These are phyloP conservation scores for Diaporthe batatas DNA, from an alignment of 2,329 filamentous ascomycete genomes.

Conservation along the genomic window DNA sequence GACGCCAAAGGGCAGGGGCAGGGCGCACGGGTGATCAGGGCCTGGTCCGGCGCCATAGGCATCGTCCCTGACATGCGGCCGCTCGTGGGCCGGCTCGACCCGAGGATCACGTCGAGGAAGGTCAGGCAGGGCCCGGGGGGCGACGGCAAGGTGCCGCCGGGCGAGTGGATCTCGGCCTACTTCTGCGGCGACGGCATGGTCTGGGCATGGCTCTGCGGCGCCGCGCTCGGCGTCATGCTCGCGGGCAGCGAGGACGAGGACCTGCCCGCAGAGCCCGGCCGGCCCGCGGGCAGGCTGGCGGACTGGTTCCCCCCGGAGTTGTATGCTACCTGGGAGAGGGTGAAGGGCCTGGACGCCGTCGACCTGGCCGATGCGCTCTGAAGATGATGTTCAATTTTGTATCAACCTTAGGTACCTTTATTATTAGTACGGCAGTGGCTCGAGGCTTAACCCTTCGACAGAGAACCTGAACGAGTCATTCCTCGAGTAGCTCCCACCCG, in stretches of 20 bases:
- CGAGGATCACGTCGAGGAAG: slow-evolving; percentile 48
- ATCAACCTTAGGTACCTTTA: too few species aligned
- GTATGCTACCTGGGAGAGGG: slow-evolving; percentile 50
- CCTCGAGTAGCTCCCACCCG: slow-evolving; percentile 85
- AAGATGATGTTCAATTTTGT: neutral
- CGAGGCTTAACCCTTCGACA: slow-evolving; percentile 70
- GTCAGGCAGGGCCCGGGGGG: neutral
- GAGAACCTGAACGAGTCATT: slow-evolving; percentile 74
- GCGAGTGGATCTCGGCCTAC: slow-evolving; percentile 66
- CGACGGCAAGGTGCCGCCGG: slow-evolving; percentile 42
- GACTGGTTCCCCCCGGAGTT: slow-evolving; percentile 59
- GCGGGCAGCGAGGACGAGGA: slow-evolving; percentile 53
- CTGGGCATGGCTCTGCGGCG: slow-evolving; percentile 65
- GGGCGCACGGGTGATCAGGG: slow-evolving; percentile 51
- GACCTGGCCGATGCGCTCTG: slow-evolving; percentile 50
- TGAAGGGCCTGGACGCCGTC: slow-evolving; percentile 53
- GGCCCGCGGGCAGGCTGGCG: slow-evolving; percentile 52
- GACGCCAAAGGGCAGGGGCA: slow-evolving; percentile 46
- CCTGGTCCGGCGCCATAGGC: slow-evolving; percentile 65
- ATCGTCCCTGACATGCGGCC: slow-evolving; percentile 61
- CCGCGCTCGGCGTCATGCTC: slow-evolving; percentile 62
- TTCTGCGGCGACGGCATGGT: slow-evolving; percentile 68
- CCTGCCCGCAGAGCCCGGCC: slow-evolving; percentile 49
- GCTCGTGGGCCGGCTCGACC: slow-evolving; percentile 61
- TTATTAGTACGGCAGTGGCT: slow-evolving; percentile 69